Evolutionary conservation across 305 asterid species (phyloP).

Genomic region (Plantago rigida): DNA sequence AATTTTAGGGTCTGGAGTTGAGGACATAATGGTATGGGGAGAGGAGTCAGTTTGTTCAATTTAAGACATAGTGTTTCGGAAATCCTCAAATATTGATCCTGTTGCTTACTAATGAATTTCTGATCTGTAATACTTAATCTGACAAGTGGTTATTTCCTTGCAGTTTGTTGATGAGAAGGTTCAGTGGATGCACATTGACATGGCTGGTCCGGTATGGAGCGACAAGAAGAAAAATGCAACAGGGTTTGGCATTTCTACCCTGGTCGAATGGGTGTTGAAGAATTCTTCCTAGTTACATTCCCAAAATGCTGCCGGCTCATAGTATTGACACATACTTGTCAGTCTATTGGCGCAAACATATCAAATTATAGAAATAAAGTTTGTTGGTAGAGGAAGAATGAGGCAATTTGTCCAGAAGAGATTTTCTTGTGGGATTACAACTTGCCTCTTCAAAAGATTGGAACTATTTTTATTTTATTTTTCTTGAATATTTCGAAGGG

Average conservation of each 20-base stretch:
- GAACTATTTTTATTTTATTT: not conserved
- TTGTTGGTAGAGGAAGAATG: not conserved
- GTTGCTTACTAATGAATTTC: not conserved
- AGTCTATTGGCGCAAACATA: not conserved
- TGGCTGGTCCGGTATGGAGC: slow-evolving; percentile 94
- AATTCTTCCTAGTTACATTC: slow-evolving; percentile 33
- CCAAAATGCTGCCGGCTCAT: too few species aligned
- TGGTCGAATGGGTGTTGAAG: slow-evolving; percentile 79
- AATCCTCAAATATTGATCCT: too few species aligned
- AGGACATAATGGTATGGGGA: too few species aligned
- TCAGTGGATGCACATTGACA: slow-evolving; percentile 96
- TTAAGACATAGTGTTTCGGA: too few species aligned
- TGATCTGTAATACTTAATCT: not conserved
- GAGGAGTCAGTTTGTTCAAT: too few species aligned
- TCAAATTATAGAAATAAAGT: not conserved
- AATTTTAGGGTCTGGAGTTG: too few species aligned
- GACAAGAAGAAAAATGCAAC: slow-evolving; percentile 72
- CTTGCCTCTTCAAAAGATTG: not conserved
- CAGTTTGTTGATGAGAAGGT: slow-evolving; percentile 97
- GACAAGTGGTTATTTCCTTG: not conserved
- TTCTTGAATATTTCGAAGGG: not conserved
- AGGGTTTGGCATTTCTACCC: slow-evolving; percentile 74
- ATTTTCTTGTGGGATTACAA: not conserved
- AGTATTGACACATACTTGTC: not conserved
- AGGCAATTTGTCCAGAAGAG: not conserved